phyloP scores from a whole-genome alignment of 75 land plant species.

The Chamaecyparis obtusa region DNA sequence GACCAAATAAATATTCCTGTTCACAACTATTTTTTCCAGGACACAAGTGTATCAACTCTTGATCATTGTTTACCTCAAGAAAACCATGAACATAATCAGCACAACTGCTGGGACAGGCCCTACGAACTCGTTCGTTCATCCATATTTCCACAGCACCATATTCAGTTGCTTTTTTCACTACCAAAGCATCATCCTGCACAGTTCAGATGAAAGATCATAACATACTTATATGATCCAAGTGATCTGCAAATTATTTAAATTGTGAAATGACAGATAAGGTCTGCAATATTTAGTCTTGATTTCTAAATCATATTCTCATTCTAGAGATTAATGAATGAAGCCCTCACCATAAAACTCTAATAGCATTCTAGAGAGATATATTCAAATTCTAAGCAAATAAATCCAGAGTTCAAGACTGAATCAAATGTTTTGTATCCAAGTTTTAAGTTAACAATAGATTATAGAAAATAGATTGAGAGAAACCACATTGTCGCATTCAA shows the following conservation, averaged over 20 bases:
- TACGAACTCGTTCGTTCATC: conserved; percentile 98
- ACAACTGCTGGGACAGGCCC: conserved; percentile 93
- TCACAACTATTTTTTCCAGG: neutral
- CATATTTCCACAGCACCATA: conserved; percentile 99
- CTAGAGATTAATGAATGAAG: neutral
- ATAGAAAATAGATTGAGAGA: neutral
- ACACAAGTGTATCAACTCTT: neutral
- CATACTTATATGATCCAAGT: neutral
- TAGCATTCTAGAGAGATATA: neutral
- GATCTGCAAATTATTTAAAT: neutral
- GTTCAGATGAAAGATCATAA: neutral
- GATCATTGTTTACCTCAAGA: conserved; percentile 39
- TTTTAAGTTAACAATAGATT: neutral
- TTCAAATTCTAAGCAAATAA: neutral
- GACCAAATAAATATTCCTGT: neutral
- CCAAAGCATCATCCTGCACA: conserved; percentile 61
- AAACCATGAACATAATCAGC: conserved; percentile 96
- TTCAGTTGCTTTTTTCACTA: conserved; percentile 93
- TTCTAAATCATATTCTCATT: neutral
- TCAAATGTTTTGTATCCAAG: neutral
- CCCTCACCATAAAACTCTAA: neutral
- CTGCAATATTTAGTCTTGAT: neutral
- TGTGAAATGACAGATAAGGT: neutral
- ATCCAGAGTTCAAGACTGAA: neutral
- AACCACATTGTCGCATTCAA: neutral